A percentile compares a stretch with the other conserved stretches of the same genome.
These are phyloP conservation scores for Globisporangium cederbergense DNA, from an alignment of 352 stramenopile species.

Conservation along the genomic window DNA sequence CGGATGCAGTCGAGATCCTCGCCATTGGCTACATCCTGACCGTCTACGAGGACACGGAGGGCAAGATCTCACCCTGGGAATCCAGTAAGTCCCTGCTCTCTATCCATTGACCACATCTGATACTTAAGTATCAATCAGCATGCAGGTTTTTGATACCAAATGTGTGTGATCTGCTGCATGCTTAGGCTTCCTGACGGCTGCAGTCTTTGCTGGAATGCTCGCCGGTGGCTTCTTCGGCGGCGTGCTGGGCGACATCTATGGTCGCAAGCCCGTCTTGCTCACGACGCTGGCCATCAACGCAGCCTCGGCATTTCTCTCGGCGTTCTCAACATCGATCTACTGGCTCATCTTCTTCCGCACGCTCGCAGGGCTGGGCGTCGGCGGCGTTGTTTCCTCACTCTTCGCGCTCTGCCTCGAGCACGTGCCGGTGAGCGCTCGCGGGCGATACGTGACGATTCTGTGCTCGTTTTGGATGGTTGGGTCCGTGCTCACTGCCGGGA, in stretches of 20 bases:
- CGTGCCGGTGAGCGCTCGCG: conserved; percentile 60
- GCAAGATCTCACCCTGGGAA: conserved; percentile 64
- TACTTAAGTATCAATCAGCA: neutral
- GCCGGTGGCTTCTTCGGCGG: conserved; percentile 72
- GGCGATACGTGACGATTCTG: conserved; percentile 82
- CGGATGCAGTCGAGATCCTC: conserved; percentile 89
- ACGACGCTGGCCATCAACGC: conserved; percentile 81
- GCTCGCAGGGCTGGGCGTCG: conserved; percentile 68
- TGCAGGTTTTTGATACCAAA: neutral
- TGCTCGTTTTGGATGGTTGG: conserved; percentile 92
- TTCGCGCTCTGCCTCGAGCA: conserved; percentile 88
- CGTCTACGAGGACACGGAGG: conserved; percentile 64
- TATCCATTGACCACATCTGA: conserved; percentile 5
- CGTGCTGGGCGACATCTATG: conserved; percentile 73
- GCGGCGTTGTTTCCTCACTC: conserved; percentile 80
- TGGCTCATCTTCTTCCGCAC: conserved; percentile 79
- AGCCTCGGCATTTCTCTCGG: conserved; percentile 67
- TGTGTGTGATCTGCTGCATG: conserved; percentile 1
- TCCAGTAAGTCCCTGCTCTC: conserved; percentile 42
- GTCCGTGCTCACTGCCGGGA: conserved; percentile 71
- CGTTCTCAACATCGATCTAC: conserved; percentile 60
- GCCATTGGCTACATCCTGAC: conserved; percentile 89
- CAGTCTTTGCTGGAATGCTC: conserved; percentile 90
- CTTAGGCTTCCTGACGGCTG: conserved; percentile 79
- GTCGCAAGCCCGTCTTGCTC: conserved; percentile 74